Evolutionary conservation across 2,329 filamentous ascomycete species (phyloP).

Genomic region (Alternaria arbusti): DNA sequence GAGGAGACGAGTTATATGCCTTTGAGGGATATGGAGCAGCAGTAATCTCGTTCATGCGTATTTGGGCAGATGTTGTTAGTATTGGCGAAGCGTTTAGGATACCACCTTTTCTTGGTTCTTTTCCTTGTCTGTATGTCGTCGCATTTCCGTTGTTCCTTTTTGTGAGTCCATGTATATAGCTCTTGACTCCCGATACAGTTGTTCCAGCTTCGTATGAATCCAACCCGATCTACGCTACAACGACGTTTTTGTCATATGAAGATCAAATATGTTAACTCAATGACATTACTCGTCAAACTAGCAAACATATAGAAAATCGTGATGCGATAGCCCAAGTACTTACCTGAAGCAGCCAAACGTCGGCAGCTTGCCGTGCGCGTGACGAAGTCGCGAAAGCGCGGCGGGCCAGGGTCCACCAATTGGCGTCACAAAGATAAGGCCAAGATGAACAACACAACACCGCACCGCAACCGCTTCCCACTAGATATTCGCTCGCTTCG

Average conservation of each 20-base stretch:
- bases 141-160: neutral
- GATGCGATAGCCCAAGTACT: neutral
- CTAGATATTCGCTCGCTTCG: neutral
- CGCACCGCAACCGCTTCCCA: conserved; percentile 8
- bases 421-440: conserved; percentile 31
- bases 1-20: conserved; percentile 55
- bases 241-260: neutral
- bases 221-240: neutral
- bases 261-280: neutral
- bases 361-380: conserved; percentile 14
- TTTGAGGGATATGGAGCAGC: conserved; percentile 51
- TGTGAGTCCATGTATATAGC: conserved; percentile 11
- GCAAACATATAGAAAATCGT: neutral
- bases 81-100: conserved; percentile 16
- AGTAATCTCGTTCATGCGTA: conserved; percentile 6
- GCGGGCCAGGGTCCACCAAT: conserved; percentile 18
- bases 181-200: neutral
- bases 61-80: neutral
- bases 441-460: conserved; percentile 26
- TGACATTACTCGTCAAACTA: neutral
- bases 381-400: conserved; percentile 22
- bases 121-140: neutral
- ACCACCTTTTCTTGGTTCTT: conserved; percentile 9
- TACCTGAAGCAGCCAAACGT: conserved; percentile 5
- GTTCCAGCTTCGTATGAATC: neutral